These are phyloP conservation scores for Trichomonascaceae sp. DNA, from an alignment of 1,139 yeast species.

Conservation along the genomic window DNA sequence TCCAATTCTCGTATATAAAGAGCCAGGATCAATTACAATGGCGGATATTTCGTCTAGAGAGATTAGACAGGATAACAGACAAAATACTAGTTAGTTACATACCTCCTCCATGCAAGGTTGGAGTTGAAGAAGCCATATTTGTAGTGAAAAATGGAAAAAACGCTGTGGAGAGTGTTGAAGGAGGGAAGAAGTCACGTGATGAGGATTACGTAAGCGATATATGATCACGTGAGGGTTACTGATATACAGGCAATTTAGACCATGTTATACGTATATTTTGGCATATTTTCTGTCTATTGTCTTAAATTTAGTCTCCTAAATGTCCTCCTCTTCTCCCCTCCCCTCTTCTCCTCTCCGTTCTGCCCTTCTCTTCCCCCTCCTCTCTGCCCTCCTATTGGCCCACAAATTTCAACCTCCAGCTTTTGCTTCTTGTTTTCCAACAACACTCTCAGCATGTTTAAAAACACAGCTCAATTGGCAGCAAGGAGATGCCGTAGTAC, in stretches of 20 bases:
- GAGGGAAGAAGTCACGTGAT: background rate
- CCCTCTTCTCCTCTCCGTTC: background rate
- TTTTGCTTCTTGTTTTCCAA: background rate
- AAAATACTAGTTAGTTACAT: conserved; percentile 16
- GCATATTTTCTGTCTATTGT: too few species aligned
- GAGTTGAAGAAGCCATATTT: conserved; percentile 13
- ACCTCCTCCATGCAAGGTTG: conserved; percentile 56
- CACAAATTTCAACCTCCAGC: background rate
- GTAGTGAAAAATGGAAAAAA: background rate
- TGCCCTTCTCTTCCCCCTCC: background rate
- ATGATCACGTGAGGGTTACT: background rate
- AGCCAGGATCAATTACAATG: conserved; percentile 86
- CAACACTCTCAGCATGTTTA: background rate
- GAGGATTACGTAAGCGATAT: background rate
- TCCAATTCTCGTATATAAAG: conserved; percentile 76
- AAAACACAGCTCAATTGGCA: background rate
- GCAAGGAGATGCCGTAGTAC: background rate
- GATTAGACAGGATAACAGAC: background rate
- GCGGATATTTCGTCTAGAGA: conserved; percentile 74
- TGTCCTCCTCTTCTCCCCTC: background rate
- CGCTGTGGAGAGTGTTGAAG: background rate
- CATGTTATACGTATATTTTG: too few species aligned
- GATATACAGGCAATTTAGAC: background rate
- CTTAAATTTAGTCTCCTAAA: background rate
- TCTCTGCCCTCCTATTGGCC: too few species aligned